Evolutionary conservation across 169 alveolate genomes (phyloP).

Genomic region (Babesia divergens): DNA sequence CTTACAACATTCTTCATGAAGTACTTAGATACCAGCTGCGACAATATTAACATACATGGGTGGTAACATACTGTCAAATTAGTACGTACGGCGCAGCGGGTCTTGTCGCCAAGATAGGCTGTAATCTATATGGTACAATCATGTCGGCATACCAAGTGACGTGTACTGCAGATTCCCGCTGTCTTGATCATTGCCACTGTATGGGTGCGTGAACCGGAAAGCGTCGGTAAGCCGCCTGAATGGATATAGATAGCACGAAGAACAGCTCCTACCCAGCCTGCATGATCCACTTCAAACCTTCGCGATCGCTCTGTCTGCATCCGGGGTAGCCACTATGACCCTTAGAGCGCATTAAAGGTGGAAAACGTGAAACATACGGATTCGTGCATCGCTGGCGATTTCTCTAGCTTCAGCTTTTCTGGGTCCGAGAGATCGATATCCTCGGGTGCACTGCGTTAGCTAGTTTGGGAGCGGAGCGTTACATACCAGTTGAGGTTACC

Average conservation of each 20-base stretch:
- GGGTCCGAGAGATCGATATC: conserved; percentile 51
- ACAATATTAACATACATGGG: neutral
- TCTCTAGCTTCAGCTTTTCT: conserved; percentile 20
- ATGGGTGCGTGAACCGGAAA: conserved; percentile 27
- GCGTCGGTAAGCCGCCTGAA: conserved; percentile 31
- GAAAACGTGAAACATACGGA: neutral
- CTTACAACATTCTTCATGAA: conserved; percentile 20
- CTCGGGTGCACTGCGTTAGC: conserved; percentile 36
- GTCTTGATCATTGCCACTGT: conserved; percentile 4
- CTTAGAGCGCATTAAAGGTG: neutral
- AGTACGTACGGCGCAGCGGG: conserved; percentile 47
- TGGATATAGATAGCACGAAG: too few relatives aligned
- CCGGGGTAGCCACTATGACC: conserved; percentile 42
- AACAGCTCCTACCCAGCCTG: conserved; percentile 27
- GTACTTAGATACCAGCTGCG: conserved; percentile 31
- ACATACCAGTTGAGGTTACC: conserved; percentile 46
- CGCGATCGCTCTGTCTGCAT: conserved; percentile 23
- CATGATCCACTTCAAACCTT: conserved; percentile 20
- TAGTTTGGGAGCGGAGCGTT: neutral
- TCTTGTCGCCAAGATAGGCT: conserved; percentile 44
- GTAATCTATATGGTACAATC: neutral
- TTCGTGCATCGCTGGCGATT: conserved; percentile 27
- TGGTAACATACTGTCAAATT: conserved; percentile 5
- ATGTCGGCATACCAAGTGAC: conserved; percentile 3
- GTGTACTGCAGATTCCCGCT: conserved; percentile 19